A percentile compares a stretch with the other conserved stretches of the same genome.
These are phyloP conservation scores for Fusarium aywerte DNA, from an alignment of 2,329 filamentous ascomycete genomes.

Conservation along the genomic window DNA sequence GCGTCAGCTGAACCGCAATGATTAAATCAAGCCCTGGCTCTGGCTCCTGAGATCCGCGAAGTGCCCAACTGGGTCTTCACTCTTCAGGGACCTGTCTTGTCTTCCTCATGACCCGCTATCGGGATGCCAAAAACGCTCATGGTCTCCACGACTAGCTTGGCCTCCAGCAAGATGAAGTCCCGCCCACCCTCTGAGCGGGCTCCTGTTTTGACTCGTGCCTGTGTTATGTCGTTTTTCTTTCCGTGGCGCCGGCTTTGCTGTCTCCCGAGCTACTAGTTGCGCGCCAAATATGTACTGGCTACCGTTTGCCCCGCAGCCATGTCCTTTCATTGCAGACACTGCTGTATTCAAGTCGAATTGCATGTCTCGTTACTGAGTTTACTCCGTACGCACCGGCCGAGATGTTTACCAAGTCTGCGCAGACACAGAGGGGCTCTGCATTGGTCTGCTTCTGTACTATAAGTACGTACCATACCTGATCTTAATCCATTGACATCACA, in stretches of 20 bases:
- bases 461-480: not conserved
- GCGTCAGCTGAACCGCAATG: slow-evolving; percentile 35
- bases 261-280: slow-evolving; percentile 41
- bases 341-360: slow-evolving; percentile 15
- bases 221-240: slow-evolving; percentile 41
- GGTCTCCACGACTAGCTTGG: slow-evolving; percentile 26
- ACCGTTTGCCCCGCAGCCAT: slow-evolving; percentile 30
- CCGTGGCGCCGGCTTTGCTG: slow-evolving; percentile 42
- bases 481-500: slow-evolving; percentile 19
- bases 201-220: slow-evolving; percentile 37
- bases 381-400: slow-evolving; percentile 41
- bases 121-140: slow-evolving; percentile 40
- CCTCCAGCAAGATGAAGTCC: slow-evolving; percentile 9
- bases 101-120: slow-evolving; percentile 35
- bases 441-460: not conserved
- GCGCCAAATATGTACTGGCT: slow-evolving; percentile 37
- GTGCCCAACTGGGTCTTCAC: slow-evolving; percentile 34
- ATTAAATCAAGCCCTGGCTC: slow-evolving; percentile 18
- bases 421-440: slow-evolving; percentile 19
- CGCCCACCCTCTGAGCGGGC: slow-evolving; percentile 9
- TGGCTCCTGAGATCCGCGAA: slow-evolving; percentile 18
- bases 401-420: slow-evolving; percentile 27
- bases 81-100: slow-evolving; percentile 37
- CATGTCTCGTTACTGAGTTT: slow-evolving; percentile 27
- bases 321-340: slow-evolving; percentile 10